Evolutionary conservation across 2,329 filamentous ascomycete genomes (phyloP), one percentile per base, ranked within the genome.

Genomic region (Nigrograna mackinnonii): DNA sequence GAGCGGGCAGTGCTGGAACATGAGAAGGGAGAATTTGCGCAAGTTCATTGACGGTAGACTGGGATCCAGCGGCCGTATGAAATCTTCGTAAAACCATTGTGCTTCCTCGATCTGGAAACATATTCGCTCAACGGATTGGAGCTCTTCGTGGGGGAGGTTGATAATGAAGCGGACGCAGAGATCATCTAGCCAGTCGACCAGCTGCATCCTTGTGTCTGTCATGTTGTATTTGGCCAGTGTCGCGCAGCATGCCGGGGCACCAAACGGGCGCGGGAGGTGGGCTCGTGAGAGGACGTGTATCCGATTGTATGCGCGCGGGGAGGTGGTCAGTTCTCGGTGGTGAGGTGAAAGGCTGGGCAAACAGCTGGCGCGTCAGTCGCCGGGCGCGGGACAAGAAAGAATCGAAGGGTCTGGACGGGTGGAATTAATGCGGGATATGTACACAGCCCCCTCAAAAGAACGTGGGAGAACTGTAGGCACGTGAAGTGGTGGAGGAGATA

Each of bases 41-140:
- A 99, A 79, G 34, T 85, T 83, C 78, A 97, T 86, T 41, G 87
- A 91, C 4, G 94, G 94, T 9, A 99, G 79, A 28, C 80, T 80
- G 39, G 91, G 86, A 69, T 96, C 88, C 51, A 94, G 78, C 28
- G 92, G 91, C 35, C 94, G 89, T 67, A 99, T 90, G 67, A 99
- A 99, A 72, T 99, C 94, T 77, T 99, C 94, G 82, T 99, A 99
- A 73, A 95, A 99, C 94, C 94, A 99, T 84, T 99, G 95, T 59
- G 94, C 94, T 73, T 99, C 95, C 72, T 99, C 94, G 57, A 99
- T 88, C 73, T 97, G 91, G 69, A 99, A 99, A 73, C 92, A 97
- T 72, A 99, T 94, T 64, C 94, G 87, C 66, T 91, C 89, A 44
- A 96, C 88, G 2, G 89, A 91, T 54, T 85, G 84, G 35, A 97